Conservation (phyloP, 1,284 basidiomycete species). For the Psilocybe mexicana region DNA sequence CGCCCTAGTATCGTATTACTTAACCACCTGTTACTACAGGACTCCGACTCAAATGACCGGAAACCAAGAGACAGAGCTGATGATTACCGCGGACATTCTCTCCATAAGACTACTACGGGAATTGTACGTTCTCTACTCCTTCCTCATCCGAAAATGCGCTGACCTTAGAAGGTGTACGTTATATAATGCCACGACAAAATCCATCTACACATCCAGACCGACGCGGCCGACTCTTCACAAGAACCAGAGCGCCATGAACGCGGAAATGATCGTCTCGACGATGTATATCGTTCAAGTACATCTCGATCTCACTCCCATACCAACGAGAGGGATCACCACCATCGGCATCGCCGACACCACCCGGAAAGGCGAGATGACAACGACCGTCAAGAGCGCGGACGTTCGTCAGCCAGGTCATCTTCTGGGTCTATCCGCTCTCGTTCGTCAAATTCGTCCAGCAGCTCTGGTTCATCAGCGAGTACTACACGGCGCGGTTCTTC, state of each 20-base stretch:
- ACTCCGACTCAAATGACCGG: background rate
- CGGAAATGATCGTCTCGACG: too few relatives aligned
- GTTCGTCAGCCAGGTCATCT: background rate
- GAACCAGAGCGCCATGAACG: background rate
- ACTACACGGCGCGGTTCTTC: slow-evolving; percentile 4
- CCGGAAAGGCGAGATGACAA: background rate
- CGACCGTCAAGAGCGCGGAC: background rate
- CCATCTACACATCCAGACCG: too few relatives aligned
- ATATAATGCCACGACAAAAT: background rate
- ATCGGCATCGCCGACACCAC: background rate
- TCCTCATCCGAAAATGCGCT: slow-evolving; percentile 1
- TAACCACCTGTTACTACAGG: background rate
- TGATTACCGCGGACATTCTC: background rate
- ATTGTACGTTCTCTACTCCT: slow-evolving; percentile 13
- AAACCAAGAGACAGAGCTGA: background rate
- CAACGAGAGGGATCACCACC: background rate
- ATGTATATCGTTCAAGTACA: background rate
- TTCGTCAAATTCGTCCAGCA: background rate
- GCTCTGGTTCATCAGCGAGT: slow-evolving; percentile 3
- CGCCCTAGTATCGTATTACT: background rate
- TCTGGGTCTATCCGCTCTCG: background rate
- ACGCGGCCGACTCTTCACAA: background rate
- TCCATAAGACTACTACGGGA: background rate
- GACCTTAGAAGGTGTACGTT: slow-evolving; percentile 17
- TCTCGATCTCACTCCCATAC: background rate